Percentiles rank a stretch among this genome's conserved stretches.
These are phyloP conservation scores for Baudoinia panamericana DNA, from an alignment of 495 filamentous ascomycete species.

Conservation along the genomic window DNA sequence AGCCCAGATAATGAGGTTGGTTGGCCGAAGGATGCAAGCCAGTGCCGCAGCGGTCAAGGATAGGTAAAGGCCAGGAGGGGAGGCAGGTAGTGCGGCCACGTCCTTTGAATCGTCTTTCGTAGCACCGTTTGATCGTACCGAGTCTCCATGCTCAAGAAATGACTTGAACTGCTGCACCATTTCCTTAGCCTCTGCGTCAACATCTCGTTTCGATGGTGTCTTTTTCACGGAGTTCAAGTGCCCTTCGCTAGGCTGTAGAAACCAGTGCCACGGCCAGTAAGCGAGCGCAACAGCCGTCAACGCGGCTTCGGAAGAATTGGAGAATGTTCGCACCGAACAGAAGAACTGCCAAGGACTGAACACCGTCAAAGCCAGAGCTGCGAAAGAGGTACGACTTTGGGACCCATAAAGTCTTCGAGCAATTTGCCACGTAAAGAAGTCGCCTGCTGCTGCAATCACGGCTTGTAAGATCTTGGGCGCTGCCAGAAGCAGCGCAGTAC, in stretches of 20 bases:
- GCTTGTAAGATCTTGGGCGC: conserved; percentile 68
- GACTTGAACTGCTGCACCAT: conserved; percentile 2
- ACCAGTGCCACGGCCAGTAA: conserved; percentile 77
- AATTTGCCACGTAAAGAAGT: conserved; percentile 83
- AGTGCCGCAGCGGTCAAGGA: conserved; percentile 35
- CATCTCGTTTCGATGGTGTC: background rate
- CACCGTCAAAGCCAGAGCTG: conserved; percentile 57
- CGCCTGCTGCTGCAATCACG: conserved; percentile 59
- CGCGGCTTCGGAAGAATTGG: conserved; percentile 83
- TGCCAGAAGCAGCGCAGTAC: conserved; percentile 51
- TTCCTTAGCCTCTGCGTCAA: background rate
- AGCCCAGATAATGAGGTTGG: conserved; percentile 75
- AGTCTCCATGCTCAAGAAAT: background rate
- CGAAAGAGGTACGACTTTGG: conserved; percentile 44
- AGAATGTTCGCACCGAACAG: conserved; percentile 82
- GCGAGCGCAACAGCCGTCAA: conserved; percentile 68
- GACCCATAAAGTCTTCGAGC: conserved; percentile 59
- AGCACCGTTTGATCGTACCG: background rate
- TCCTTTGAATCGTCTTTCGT: too few relatives aligned
- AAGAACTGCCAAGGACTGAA: conserved; percentile 95
- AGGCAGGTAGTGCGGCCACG: too few relatives aligned
- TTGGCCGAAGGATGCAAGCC: conserved; percentile 81
- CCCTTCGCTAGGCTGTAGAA: background rate
- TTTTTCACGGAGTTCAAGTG: background rate
- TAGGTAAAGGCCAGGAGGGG: background rate